phyloP scores from a whole-genome alignment of 2,329 filamentous ascomycete species.

The Dryadomyces quercivorus region DNA sequence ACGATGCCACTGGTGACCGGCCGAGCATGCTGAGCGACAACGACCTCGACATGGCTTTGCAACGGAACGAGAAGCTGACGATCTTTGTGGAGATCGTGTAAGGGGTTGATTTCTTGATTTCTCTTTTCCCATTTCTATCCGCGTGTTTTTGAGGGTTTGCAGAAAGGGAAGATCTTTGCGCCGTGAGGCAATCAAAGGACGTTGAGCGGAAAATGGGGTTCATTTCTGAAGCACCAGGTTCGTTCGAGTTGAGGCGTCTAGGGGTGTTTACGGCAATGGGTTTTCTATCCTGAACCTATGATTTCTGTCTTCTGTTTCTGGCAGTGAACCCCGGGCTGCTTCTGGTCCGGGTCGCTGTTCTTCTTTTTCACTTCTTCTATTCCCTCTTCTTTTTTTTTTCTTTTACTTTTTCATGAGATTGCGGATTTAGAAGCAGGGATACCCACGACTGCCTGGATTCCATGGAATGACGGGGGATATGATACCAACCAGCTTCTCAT shows the following conservation, averaged over 20 bases:
- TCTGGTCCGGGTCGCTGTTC: not conserved
- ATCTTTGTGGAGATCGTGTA: constrained; percentile 52
- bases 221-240: not conserved
- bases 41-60: constrained; percentile 69
- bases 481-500: not conserved
- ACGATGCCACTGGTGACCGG: constrained; percentile 66
- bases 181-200: constrained; percentile 6
- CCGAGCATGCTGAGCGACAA: constrained; percentile 65
- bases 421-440: not conserved
- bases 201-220: not conserved
- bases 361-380: not conserved
- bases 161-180: not conserved
- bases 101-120: not conserved
- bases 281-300: not conserved
- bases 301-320: not conserved
- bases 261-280: not conserved
- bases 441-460: not conserved
- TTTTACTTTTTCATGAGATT: not conserved
- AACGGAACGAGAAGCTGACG: constrained; percentile 77
- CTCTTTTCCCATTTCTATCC: not conserved
- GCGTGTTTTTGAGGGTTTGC: not conserved
- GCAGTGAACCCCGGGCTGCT: not conserved
- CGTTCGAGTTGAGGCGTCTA: not conserved
- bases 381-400: constrained; percentile 3
- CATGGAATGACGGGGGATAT: not conserved